A percentile compares a stretch with the other conserved stretches of the same genome.
Conservation (phyloP, 371 early-diverging fungal genomes). For the Mortierella sp. region DNA sequence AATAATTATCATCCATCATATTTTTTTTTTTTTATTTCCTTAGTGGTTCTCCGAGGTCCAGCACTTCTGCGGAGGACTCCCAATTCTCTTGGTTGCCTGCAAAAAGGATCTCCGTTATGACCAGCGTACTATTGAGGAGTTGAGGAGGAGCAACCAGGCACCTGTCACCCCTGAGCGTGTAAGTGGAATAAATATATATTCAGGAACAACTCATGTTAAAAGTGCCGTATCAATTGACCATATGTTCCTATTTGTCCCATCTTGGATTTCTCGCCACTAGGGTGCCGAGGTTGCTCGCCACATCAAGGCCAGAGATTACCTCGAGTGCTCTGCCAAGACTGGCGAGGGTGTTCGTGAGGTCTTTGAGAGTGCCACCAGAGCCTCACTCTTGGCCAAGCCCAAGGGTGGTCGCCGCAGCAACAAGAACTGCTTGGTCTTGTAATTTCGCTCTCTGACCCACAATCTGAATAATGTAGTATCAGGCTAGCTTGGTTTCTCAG, state of each 20-base stretch:
- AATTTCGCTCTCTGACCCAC: conserved; percentile 14
- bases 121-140: conserved; percentile 80
- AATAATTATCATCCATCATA: neutral
- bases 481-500: neutral
- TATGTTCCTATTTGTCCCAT: neutral
- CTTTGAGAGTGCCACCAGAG: conserved; percentile 93
- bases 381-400: conserved; percentile 75
- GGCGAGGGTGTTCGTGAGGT: conserved; percentile 96
- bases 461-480: neutral
- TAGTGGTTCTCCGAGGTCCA: conserved; percentile 96
- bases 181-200: conserved; percentile 31
- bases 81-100: conserved; percentile 90
- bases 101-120: conserved; percentile 95
- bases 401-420: conserved; percentile 44
- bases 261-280: conserved; percentile 48
- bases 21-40: conserved; percentile 10
- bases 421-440: conserved; percentile 72
- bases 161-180: conserved; percentile 89
- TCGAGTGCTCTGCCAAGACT: conserved; percentile 96
- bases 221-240: neutral
- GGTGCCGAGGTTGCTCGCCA: conserved; percentile 80
- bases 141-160: conserved; percentile 79
- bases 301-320: conserved; percentile 91
- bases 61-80: conserved; percentile 90
- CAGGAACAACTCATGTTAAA: neutral